These are phyloP conservation scores for Tylopilus intermedius DNA, from an alignment of 768 basidiomycete genomes.

Conservation along the genomic window DNA sequence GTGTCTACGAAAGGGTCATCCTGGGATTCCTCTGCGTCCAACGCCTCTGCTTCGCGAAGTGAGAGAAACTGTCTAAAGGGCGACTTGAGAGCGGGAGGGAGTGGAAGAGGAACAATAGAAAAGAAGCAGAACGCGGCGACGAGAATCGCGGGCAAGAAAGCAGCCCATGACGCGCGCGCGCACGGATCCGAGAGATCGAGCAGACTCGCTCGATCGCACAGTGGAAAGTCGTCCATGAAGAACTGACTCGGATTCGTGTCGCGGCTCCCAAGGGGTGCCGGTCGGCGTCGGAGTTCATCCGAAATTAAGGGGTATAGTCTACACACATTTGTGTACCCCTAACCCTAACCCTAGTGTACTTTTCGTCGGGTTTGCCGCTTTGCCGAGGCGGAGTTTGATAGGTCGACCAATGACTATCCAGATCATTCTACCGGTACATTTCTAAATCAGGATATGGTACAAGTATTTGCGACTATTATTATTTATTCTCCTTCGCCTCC, in stretches of 20 bases:
- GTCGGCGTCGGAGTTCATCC: too few relatives aligned
- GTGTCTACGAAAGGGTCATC: not conserved
- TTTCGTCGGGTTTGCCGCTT: too few relatives aligned
- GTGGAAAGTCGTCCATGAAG: slow-evolving; percentile 10
- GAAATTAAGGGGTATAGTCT: too few relatives aligned
- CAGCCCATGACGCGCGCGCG: slow-evolving; percentile 48
- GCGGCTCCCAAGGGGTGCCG: too few relatives aligned
- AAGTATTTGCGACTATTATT: slow-evolving; percentile 3
- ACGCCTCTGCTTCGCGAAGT: slow-evolving; percentile 52
- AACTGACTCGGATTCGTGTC: too few relatives aligned
- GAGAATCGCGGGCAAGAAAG: slow-evolving; percentile 43
- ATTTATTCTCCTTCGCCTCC: not conserved
- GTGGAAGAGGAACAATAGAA: slow-evolving; percentile 24
- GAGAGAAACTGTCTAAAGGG: slow-evolving; percentile 42
- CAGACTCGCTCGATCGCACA: slow-evolving; percentile 13
- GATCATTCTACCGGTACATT: too few relatives aligned
- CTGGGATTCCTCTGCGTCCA: slow-evolving; percentile 24
- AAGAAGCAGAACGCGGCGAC: slow-evolving; percentile 41
- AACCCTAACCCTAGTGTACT: too few relatives aligned
- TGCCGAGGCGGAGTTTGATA: too few relatives aligned
- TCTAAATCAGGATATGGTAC: not conserved
- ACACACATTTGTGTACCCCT: too few relatives aligned
- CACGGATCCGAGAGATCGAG: slow-evolving; percentile 44
- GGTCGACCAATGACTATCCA: too few relatives aligned
- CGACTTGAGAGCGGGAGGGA: slow-evolving; percentile 22